Percentiles rank a stretch among this genome's conserved stretches.
Conservation (phyloP, 176 grass and related monocot species). For the Triticum timopheevii region DNA sequence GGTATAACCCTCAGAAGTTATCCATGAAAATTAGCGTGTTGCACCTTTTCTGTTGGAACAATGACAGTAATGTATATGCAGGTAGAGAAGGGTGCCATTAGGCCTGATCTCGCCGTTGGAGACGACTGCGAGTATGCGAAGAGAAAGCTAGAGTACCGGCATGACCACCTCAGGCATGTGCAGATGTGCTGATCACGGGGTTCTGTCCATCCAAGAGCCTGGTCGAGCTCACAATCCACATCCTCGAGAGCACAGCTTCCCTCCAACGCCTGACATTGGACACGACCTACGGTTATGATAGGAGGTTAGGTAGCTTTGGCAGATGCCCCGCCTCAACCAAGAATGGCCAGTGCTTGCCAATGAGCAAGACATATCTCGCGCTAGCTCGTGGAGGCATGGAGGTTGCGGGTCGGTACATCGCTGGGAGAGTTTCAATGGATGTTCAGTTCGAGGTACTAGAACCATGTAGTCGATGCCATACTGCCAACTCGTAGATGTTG, state of each 20-base stretch:
- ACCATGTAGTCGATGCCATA: not conserved
- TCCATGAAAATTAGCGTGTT: not conserved
- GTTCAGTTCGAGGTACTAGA: not conserved
- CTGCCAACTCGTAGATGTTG: not conserved
- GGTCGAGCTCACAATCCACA: not conserved
- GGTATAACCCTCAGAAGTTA: too few relatives aligned
- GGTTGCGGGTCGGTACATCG: too few relatives aligned
- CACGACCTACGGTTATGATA: not conserved
- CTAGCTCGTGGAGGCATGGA: not conserved
- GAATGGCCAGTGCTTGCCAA: not conserved
- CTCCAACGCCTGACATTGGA: not conserved
- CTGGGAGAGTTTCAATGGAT: not conserved
- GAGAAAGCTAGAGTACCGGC: not conserved
- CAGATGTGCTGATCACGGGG: not conserved
- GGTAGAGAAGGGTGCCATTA: not conserved
- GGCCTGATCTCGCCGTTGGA: not conserved
- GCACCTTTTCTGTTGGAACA: not conserved
- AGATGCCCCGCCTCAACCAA: not conserved
- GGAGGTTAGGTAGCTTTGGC: not conserved
- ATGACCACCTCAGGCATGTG: not conserved
- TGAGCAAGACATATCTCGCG: not conserved
- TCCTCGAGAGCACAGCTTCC: not conserved
- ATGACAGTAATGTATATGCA: not conserved
- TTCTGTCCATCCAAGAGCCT: not conserved
- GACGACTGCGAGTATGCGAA: not conserved